Evolutionary conservation across 768 basidiomycete genomes (phyloP).

Genomic region (Fibroporia radiculosa): DNA sequence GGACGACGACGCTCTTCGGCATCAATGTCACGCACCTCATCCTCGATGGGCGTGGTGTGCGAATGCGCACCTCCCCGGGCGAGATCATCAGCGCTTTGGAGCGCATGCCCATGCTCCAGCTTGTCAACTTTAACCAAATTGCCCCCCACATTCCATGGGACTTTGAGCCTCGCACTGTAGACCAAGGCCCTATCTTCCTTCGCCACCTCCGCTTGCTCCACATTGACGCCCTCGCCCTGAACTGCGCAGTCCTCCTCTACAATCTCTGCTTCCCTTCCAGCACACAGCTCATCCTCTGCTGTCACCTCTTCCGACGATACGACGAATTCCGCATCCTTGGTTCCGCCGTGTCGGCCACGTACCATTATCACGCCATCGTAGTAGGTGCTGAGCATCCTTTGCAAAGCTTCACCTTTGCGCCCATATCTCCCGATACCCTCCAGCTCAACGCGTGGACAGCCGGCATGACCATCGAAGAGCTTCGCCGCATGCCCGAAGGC

Average conservation of each 20-base stretch:
- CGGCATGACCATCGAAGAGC: background rate
- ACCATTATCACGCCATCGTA: background rate
- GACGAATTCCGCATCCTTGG: conserved; percentile 2
- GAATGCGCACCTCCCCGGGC: background rate
- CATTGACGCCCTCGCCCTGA: conserved; percentile 1
- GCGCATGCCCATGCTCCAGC: conserved; percentile 7
- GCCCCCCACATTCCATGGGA: background rate
- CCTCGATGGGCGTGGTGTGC: background rate
- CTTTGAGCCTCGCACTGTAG: background rate
- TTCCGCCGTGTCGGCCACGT: background rate
- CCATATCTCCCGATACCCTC: background rate
- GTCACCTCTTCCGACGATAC: background rate
- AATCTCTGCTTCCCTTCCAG: background rate
- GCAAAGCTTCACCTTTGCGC: conserved; percentile 2
- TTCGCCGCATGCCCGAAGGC: background rate
- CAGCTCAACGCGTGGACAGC: background rate
- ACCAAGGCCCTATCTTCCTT: background rate
- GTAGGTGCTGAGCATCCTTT: background rate
- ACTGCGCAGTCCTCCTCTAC: conserved; percentile 2
- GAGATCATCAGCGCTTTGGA: conserved; percentile 3
- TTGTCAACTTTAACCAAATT: conserved; percentile 3
- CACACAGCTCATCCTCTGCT: background rate
- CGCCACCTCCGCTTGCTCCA: background rate
- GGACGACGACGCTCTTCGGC: conserved; percentile 3
- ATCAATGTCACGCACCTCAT: conserved; percentile 4